A percentile compares a stretch with the other conserved stretches of the same genome.
These are phyloP conservation scores for Spirogloea muscicola DNA, from an alignment of 139 green algal genomes.

Conservation along the genomic window DNA sequence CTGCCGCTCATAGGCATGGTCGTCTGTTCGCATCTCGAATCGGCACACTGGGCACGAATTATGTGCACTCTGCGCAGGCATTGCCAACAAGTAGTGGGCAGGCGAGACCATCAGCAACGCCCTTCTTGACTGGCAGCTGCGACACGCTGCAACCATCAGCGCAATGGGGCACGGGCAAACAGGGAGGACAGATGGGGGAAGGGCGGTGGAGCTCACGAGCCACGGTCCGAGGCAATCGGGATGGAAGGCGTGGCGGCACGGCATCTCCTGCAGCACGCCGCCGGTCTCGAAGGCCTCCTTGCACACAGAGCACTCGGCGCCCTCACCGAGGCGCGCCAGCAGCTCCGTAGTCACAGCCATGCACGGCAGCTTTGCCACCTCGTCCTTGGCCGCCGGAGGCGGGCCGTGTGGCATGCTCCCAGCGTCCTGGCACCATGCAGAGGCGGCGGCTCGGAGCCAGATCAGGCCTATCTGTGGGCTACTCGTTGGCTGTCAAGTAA, in stretches of 20 bases:
- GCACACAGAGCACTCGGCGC: conserved; percentile 44
- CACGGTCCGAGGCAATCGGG: conserved; percentile 59
- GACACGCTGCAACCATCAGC: too few species aligned
- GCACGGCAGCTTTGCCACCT: conserved; percentile 5
- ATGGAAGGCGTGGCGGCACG: conserved; percentile 67
- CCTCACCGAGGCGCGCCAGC: conserved; percentile 4
- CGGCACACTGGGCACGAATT: conserved; percentile 78
- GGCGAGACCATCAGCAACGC: too few species aligned
- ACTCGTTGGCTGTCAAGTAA: too few species aligned
- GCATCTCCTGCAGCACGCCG: conserved; percentile 60
- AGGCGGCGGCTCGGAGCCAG: too few species aligned
- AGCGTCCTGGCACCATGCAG: too few species aligned
- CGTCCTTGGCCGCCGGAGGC: conserved; percentile 20
- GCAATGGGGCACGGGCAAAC: too few species aligned
- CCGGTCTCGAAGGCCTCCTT: conserved; percentile 56
- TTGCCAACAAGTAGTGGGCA: too few species aligned
- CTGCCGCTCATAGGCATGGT: conserved; percentile 61
- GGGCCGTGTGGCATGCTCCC: conserved; percentile 9
- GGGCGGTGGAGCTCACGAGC: too few species aligned
- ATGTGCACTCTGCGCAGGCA: conserved; percentile 61
- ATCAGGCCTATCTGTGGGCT: too few species aligned
- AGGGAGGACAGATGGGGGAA: too few species aligned
- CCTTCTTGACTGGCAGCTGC: too few species aligned
- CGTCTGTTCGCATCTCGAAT: conserved; percentile 46
- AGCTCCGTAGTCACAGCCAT: conserved; percentile 17